phyloP scores from a whole-genome alignment of 495 filamentous ascomycete genomes.

The Podospora anserina region DNA sequence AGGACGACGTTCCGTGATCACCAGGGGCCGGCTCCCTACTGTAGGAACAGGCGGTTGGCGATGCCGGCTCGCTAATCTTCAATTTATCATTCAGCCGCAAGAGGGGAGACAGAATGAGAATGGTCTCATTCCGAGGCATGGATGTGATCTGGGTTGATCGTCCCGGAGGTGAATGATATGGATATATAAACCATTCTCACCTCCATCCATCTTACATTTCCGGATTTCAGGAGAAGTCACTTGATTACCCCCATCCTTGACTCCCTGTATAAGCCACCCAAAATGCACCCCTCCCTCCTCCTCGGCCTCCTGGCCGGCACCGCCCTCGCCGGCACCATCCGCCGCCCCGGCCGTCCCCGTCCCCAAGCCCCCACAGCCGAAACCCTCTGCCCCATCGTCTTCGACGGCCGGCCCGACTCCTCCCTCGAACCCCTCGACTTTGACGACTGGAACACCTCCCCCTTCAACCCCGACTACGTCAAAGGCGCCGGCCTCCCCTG shows the following conservation, averaged over 20 bases:
- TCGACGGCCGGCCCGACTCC: constrained; percentile 43
- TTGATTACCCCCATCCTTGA: neutral
- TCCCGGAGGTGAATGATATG: neutral
- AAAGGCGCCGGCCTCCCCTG: constrained; percentile 46
- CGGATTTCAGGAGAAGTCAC: neutral
- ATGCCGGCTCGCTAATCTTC: constrained; percentile 3
- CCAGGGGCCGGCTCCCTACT: neutral
- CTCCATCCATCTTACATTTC: neutral
- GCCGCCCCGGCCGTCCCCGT: neutral
- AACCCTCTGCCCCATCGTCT: constrained; percentile 44
- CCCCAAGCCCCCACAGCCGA: constrained; percentile 15
- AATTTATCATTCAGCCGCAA: neutral
- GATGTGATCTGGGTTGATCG: neutral
- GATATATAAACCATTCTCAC: neutral
- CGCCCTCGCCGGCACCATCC: constrained; percentile 1
- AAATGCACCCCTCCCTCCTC: constrained; percentile 23
- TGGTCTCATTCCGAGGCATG: neutral
- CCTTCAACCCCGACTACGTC: constrained; percentile 48
- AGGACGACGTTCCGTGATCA: neutral
- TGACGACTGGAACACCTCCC: constrained; percentile 39
- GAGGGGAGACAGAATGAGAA: neutral
- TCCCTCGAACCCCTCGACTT: constrained; percentile 37
- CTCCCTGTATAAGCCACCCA: neutral
- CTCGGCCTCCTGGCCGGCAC: constrained; percentile 12
- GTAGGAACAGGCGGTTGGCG: neutral